Evolutionary conservation across 768 basidiomycete genomes (phyloP).

Genomic region (Agaricus bisporus): DNA sequence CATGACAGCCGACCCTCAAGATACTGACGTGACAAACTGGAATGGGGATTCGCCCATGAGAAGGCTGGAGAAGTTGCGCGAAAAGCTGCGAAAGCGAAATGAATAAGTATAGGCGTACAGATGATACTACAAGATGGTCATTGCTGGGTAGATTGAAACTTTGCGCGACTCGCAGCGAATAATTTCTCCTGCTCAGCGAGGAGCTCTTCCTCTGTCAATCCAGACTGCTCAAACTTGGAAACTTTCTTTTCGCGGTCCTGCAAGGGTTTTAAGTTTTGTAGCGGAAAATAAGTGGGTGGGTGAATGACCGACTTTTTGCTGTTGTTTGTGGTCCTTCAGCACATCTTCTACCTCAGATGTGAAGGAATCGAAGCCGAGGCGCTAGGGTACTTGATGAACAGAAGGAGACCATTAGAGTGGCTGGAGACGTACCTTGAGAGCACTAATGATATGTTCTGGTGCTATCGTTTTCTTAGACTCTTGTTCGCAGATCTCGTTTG

Average conservation of each 20-base stretch:
- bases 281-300: neutral
- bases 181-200: slow-evolving; percentile 82
- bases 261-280: slow-evolving; percentile 11
- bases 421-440: slow-evolving; percentile 63
- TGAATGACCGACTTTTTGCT: slow-evolving; percentile 66
- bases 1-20: slow-evolving; percentile 27
- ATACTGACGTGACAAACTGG: slow-evolving; percentile 39
- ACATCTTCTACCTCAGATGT: slow-evolving; percentile 88
- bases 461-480: slow-evolving; percentile 99
- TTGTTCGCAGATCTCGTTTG: slow-evolving; percentile 96
- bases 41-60: slow-evolving; percentile 61
- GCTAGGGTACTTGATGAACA: slow-evolving; percentile 35
- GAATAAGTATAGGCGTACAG: slow-evolving; percentile 31
- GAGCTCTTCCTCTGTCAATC: slow-evolving; percentile 88
- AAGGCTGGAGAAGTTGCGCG: slow-evolving; percentile 49
- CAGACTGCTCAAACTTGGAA: slow-evolving; percentile 82
- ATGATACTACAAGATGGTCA: slow-evolving; percentile 30
- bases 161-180: slow-evolving; percentile 88
- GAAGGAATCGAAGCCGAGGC: slow-evolving; percentile 89
- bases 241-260: slow-evolving; percentile 91
- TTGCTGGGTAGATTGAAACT: slow-evolving; percentile 60
- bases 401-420: neutral
- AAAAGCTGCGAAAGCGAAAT: slow-evolving; percentile 28
- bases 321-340: slow-evolving; percentile 93
- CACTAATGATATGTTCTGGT: slow-evolving; percentile 92